Evolutionary conservation across 1,139 yeast species (phyloP), one percentile per base, ranked within the genome.

Genomic region (Arxiozyma bovina): DNA sequence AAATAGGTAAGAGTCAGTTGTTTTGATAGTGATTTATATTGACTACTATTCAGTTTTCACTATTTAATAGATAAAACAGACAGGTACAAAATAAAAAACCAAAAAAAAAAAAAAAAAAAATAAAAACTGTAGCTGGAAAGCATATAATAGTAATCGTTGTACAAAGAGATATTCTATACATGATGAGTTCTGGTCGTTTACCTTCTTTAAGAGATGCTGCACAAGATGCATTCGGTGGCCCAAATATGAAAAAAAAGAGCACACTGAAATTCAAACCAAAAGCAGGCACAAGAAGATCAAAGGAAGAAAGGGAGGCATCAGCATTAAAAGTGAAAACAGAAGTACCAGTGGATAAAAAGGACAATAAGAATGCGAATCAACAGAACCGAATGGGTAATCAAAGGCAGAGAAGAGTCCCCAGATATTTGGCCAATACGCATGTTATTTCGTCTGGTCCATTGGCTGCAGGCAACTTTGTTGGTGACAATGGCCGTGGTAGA

Each of bases 281-380:
- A 68, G 84, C 77, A 1, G 96, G 89, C 45, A 88, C 87, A 1
- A 76, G 97, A 70, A 81, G 88, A 66, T 74, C 89, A 22, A 85
- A 87, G 61, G 93, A 87, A 63, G 96, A 88, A 64, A 75, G 96
- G 67, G 94, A 82, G 34, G 82, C 85, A 48, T 81, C 82, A 44
- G 90, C 90, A 0, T 88, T 90, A 1, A 75, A 76, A 57, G 72
- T 79, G 51, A 78, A 81, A 57, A 70, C 72, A 21, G 73, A 67
- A 40, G 70, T 54, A 34, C 58, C 58, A 21, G 52, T 57, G 57
- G 66, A 58, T 38, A 64, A 65, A 68, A 65, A 60, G 52, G 67
- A 62, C 40, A 64, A 55, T 27, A 62, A 53, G 41, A 58, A 56
- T 45, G 68, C 58, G 54, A 73, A 59, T 52, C 72, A 58, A 69